phyloP scores from a whole-genome alignment of 306 rosid species.

The Cotoneaster glaucophyllus region DNA sequence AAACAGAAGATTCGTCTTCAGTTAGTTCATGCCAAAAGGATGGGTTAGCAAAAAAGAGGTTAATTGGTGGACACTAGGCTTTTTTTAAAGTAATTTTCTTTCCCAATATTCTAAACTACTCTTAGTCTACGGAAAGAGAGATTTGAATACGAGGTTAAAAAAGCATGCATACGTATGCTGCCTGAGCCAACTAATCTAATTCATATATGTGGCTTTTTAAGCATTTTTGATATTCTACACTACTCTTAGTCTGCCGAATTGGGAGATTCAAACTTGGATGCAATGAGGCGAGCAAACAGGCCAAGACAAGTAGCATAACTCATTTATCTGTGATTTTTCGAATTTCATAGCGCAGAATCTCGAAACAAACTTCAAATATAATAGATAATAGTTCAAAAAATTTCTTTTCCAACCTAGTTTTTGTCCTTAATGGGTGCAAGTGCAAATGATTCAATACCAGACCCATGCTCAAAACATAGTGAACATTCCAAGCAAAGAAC shows the following conservation, averaged over 20 bases:
- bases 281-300: too few relatives aligned
- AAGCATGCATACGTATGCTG: too few relatives aligned
- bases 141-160: too few relatives aligned
- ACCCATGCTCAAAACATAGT: neutral
- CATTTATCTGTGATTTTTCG: too few relatives aligned
- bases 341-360: neutral
- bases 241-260: neutral
- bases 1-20: neutral
- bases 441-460: neutral
- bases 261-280: too few relatives aligned
- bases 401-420: neutral
- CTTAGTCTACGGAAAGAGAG: neutral
- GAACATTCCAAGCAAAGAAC: neutral
- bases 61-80: neutral
- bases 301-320: too few relatives aligned
- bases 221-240: too few relatives aligned
- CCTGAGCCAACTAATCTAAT: neutral
- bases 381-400: too few relatives aligned
- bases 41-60: neutral
- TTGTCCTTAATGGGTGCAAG: neutral
- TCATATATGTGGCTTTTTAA: neutral
- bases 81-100: neutral
- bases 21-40: neutral
- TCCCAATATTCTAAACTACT: too few relatives aligned
- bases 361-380: neutral